Percentiles rank a stretch among this genome's conserved stretches.
Conservation (phyloP, 192 early-diverging fungal species). For the Thamnidium elegans region DNA sequence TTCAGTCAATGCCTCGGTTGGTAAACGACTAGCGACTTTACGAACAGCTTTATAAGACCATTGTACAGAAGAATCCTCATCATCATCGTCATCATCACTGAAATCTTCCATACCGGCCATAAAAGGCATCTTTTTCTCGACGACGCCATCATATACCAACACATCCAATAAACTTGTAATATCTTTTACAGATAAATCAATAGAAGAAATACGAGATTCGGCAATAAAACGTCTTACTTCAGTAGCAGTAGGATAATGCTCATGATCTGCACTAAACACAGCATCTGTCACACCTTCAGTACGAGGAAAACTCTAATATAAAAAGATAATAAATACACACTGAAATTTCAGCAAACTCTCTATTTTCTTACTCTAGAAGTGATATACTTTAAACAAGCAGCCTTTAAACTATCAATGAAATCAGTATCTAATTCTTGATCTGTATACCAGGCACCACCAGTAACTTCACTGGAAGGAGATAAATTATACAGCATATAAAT, state of each 20-base stretch:
- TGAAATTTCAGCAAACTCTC: background rate
- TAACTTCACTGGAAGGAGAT: conserved; percentile 81
- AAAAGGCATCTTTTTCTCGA: conserved; percentile 62
- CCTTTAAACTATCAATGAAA: conserved; percentile 80
- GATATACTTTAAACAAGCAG: conserved; percentile 74
- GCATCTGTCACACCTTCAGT: conserved; percentile 38
- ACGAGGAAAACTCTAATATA: conserved; percentile 54
- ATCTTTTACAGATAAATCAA: conserved; percentile 68
- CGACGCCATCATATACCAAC: conserved; percentile 82
- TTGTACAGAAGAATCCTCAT: conserved; percentile 41
- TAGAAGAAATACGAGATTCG: conserved; percentile 65
- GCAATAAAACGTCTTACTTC: conserved; percentile 71
- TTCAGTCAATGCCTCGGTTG: conserved; percentile 62
- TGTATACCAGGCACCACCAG: conserved; percentile 91
- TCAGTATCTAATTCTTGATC: conserved; percentile 89
- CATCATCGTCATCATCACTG: conserved; percentile 53
- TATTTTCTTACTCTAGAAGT: conserved; percentile 44
- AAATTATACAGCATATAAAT: conserved; percentile 87
- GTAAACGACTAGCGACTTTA: conserved; percentile 27
- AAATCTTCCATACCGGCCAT: conserved; percentile 48
- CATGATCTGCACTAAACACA: conserved; percentile 63
- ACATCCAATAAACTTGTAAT: conserved; percentile 80
- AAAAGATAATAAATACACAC: conserved; percentile 7
- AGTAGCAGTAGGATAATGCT: conserved; percentile 64
- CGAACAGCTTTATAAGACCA: conserved; percentile 76